Evolutionary conservation across 2,329 filamentous ascomycete species (phyloP), one percentile per base, ranked within the genome.

Genomic region (Graphiopsis chlorocephala): DNA sequence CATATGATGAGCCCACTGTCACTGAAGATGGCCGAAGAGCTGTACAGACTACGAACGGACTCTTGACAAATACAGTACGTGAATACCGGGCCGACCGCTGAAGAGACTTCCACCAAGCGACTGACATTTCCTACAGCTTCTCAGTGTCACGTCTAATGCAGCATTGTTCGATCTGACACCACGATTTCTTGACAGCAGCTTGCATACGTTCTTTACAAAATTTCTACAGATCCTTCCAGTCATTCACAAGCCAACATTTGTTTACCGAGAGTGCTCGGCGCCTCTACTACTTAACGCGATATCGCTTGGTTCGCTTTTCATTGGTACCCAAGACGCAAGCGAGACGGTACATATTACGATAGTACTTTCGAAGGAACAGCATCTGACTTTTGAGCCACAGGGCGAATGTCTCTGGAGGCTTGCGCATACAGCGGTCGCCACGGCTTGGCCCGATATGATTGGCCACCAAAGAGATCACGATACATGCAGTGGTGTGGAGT

Each of bases 31-130:
- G 52, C 2, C 52, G 52, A 15, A 29, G 52, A 11, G 52, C 52
- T 56, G 52, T 56, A 33, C 52, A 56, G 29, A 31, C 52, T 7
- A 56, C 52, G 3, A 56, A 56, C 20, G 52, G 52, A 5, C 52
- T 56, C 12, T 15, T 56, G 29, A 56, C 52, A 15, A 56, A 56
- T 15, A 56, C 52, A 11, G 52, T 56, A 56, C 52, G 52, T 56
- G 14, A 4, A 20, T 7, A n/a, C 20, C 15, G 11, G 11, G 14
- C 25, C 8, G 26, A 11, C 20, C 7, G 17, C 35, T 42, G 17
- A 42, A 1, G 17, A 17, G 10, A 42, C 3, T 2, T n/a, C 6
- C 2, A 7, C 10, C 4, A 20, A 20, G 2, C 4, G 35, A 42
- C 35, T 42, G 7, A 20, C 3, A 11, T 1, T n/a, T 20, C 4